These are phyloP conservation scores for Annulohypoxylon truncatum DNA, from an alignment of 2,329 filamentous ascomycete species.

Conservation along the genomic window DNA sequence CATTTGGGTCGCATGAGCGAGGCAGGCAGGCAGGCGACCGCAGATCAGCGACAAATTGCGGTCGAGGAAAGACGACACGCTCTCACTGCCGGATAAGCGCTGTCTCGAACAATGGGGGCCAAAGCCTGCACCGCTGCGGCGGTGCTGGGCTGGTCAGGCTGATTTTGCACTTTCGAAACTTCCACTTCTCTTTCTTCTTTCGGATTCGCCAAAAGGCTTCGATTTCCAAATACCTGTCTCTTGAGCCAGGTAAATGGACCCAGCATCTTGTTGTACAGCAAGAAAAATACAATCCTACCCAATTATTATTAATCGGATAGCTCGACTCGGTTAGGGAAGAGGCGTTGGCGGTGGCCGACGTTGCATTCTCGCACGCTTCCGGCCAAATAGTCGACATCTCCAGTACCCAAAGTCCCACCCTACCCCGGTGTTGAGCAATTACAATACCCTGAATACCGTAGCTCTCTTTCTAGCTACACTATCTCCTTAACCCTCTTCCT, in stretches of 20 bases:
- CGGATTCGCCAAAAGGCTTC: constrained; percentile 5
- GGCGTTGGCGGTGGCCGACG: constrained; percentile 31
- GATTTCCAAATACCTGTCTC: not conserved
- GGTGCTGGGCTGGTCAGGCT: constrained; percentile 37
- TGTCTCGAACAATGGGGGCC: constrained; percentile 31
- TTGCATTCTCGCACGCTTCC: constrained; percentile 30
- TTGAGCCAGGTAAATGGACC: constrained; percentile 1
- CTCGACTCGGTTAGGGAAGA: constrained; percentile 25
- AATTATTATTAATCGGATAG: constrained; percentile 17
- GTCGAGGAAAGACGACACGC: constrained; percentile 16
- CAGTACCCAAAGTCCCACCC: constrained; percentile 6
- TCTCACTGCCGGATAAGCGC: constrained; percentile 43
- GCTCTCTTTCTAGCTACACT: too few relatives aligned
- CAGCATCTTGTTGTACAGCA: not conserved
- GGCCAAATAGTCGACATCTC: constrained; percentile 17
- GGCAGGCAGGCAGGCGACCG: constrained; percentile 12
- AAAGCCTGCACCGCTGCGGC: constrained; percentile 37
- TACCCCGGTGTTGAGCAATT: constrained; percentile 8
- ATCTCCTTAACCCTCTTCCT: constrained; percentile 10
- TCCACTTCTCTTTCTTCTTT: constrained; percentile 2
- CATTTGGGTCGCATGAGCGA: constrained; percentile 27
- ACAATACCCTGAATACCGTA: constrained; percentile 9
- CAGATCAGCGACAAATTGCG: constrained; percentile 28
- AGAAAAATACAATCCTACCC: constrained; percentile 8
- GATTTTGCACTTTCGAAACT: constrained; percentile 33